These are phyloP conservation scores for Prunus fruticosa DNA, from an alignment of 306 rosid species.

Conservation along the genomic window DNA sequence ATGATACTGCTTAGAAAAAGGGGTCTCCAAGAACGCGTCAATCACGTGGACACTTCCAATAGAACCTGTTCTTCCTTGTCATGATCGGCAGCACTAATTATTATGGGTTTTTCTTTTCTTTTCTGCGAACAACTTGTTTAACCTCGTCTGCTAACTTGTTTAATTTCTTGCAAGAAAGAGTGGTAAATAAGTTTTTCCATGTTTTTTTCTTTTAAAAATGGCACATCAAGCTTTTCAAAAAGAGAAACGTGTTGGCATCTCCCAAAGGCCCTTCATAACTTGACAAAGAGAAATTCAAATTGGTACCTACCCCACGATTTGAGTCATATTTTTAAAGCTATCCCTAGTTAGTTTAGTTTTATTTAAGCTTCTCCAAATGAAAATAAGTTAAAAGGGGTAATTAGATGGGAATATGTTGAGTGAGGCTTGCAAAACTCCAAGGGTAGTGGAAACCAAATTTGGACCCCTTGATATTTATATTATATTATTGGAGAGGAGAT, in stretches of 20 bases:
- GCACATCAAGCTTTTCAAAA: not conserved
- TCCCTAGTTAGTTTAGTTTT: not conserved
- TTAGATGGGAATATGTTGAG: not conserved
- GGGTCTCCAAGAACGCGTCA: not conserved
- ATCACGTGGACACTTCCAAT: too few species aligned
- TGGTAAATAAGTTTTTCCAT: not conserved
- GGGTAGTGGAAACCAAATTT: not conserved
- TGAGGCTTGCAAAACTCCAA: not conserved
- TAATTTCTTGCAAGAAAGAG: too few species aligned
- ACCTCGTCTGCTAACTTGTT: too few species aligned
- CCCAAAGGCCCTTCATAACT: not conserved
- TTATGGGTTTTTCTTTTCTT: too few species aligned
- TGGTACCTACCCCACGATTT: not conserved
- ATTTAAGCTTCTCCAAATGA: not conserved
- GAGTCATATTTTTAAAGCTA: not conserved
- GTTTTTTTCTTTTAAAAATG: not conserved
- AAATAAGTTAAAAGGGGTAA: not conserved
- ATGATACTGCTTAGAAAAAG: not conserved
- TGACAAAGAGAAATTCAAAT: not conserved
- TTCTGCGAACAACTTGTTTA: too few species aligned
- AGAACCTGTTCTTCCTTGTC: not conserved
- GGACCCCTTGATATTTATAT: not conserved
- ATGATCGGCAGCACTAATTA: not conserved
- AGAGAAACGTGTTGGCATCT: not conserved
- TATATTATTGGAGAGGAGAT: not conserved